Base-by-base conservation (phyloP, 2,329 filamentous ascomycete genomes). In the Fusarium multiceps region DNA sequence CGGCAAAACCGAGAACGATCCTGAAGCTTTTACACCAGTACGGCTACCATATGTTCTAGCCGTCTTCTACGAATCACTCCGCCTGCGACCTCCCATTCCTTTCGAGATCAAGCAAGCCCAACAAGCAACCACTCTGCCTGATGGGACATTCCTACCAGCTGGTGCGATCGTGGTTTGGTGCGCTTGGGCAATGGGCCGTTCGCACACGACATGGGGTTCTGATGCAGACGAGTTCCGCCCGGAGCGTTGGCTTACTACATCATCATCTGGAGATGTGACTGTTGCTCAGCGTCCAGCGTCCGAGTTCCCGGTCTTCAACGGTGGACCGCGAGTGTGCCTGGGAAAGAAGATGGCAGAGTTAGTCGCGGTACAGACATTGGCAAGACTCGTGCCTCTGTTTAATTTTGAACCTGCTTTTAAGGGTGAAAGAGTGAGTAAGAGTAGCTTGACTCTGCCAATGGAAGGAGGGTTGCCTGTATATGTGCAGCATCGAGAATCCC, bases 221-320 rank as follows among this genome's bases (percentile, higher is more conserved):
- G 86, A 90, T 67, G 84, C 87, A 9, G 84, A 86, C 42, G 72
- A 73, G 0, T 91, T 90, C 69, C 81, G 80, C 5, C 89, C 89
- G 0, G 84, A 86, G 54, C 80, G 89, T 45, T 91, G 88, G 85
- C 77, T 91, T 4, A 73, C 76, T 4, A 76, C 80, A 12, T 68
- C 58, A 3, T 20, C 46, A 3, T 45, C 63, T n/a, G 68, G 68
- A 13, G 82, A 79, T 1, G 81, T 30, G 67, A 85, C 27, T 5
- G 74, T 86, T 21, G 18, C 77, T 73, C 30, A 85, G 32, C 72
- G 83, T 62, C 82, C 81, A 55, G 80, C 85, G 3, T 83, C 82
- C 18, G 88, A 90, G 75, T 91, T 86, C 68, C 88, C 87, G 2
- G 88, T 90, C 5, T 91, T 91, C 76, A 89, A 90, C 71, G 89